A percentile compares a stretch with the other conserved stretches of the same genome.
Evolutionary conservation across 129 eudicot genomes (phyloP).

Genomic region (Sambucus nigra): DNA sequence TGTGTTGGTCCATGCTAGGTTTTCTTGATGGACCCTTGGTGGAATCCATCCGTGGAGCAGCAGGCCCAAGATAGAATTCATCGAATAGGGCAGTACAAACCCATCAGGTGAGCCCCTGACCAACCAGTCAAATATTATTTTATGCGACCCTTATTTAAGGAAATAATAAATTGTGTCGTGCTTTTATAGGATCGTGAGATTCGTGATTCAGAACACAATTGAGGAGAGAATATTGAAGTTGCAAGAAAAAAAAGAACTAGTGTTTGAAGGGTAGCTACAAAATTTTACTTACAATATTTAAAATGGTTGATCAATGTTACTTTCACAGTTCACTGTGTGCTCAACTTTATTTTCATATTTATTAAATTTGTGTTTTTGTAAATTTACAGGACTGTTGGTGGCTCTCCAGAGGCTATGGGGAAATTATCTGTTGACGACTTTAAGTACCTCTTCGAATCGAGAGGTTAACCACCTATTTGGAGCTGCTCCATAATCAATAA

Average conservation of each 20-base stretch:
- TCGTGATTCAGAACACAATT: conserved; percentile 69
- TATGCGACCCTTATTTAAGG: not conserved
- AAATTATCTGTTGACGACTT: conserved; percentile 62
- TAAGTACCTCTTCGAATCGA: too few species aligned
- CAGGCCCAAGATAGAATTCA: conserved; percentile 96
- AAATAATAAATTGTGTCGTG: not conserved
- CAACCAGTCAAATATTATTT: not conserved
- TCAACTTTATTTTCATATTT: too few species aligned
- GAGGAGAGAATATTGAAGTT: conserved; percentile 89
- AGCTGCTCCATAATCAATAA: too few species aligned
- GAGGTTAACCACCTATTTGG: too few species aligned
- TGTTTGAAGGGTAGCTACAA: conserved; percentile 72
- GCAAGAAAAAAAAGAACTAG: conserved; percentile 90
- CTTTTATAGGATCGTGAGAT: conserved; percentile 65
- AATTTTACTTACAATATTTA: too few species aligned
- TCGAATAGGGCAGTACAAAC: conserved; percentile 88
- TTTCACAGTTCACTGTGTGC: not conserved
- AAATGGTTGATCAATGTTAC: too few species aligned
- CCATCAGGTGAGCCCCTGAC: conserved; percentile 44
- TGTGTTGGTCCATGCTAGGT: conserved; percentile 31
- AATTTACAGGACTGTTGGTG: conserved; percentile 72
- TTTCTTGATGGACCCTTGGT: conserved; percentile 99
- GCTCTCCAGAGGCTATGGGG: conserved; percentile 62
- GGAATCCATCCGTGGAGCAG: conserved; percentile 96
- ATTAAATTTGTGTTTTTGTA: not conserved